These are phyloP conservation scores for Aspergillus mulundensis DNA, from an alignment of 495 filamentous ascomycete species.

Conservation along the genomic window DNA sequence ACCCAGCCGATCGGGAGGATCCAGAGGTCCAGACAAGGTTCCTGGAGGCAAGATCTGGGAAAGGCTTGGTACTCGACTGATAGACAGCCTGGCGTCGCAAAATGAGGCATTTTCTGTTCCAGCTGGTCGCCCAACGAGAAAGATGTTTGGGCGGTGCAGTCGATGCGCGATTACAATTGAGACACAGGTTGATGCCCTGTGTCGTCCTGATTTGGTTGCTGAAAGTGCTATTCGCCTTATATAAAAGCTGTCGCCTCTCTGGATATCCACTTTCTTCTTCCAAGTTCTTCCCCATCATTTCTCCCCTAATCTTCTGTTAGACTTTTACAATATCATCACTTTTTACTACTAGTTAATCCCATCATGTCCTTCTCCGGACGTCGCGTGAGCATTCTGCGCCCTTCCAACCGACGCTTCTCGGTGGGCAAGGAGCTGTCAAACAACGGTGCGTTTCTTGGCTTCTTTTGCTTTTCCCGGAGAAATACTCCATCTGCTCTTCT, in stretches of 20 bases:
- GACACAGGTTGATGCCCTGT: not conserved
- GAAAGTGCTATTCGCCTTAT: not conserved
- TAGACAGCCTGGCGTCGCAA: too few species aligned
- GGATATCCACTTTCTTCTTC: not conserved
- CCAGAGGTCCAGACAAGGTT: not conserved
- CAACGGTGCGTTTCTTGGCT: constrained; percentile 34
- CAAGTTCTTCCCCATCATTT: not conserved
- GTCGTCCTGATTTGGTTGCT: not conserved
- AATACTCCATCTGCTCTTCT: not conserved
- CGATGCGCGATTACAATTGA: not conserved
- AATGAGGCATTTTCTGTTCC: constrained; percentile 3
- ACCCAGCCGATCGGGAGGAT: constrained; percentile 3
- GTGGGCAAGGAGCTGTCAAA: constrained; percentile 38
- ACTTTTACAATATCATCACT: not conserved
- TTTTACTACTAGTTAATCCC: constrained; percentile 6
- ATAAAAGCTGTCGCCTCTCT: not conserved
- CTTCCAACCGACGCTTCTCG: constrained; percentile 38
- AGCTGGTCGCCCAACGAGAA: constrained; percentile 6
- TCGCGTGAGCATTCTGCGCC: constrained; percentile 43
- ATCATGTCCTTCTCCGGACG: constrained; percentile 52
- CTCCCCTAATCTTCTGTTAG: constrained; percentile 1
- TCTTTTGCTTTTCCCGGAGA: constrained; percentile 1
- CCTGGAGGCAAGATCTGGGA: not conserved
- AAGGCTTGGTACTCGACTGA: too few species aligned
- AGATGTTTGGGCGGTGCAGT: not conserved